A percentile compares a stretch with the other conserved stretches of the same genome.
Evolutionary conservation across 495 filamentous ascomycete genomes (phyloP).

Genomic region (Xylaria flabelliformis): DNA sequence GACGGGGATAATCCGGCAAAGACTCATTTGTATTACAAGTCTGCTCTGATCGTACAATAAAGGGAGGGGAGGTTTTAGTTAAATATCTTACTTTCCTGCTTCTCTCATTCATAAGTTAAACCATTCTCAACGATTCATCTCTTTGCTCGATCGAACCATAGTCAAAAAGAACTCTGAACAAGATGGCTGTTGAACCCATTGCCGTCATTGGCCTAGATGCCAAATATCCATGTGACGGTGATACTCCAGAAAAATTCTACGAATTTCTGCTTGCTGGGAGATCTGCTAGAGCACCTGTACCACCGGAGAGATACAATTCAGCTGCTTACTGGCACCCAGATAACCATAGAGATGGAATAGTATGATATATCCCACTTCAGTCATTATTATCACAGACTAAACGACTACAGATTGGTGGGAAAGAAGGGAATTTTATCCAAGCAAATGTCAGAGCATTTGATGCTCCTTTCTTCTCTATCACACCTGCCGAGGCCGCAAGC

Average conservation of each 20-base stretch:
- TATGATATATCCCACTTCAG: neutral
- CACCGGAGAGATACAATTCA: neutral
- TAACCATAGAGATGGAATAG: neutral
- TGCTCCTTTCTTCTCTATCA: conserved; percentile 64
- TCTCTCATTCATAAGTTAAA: too few relatives aligned
- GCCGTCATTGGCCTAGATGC: conserved; percentile 53
- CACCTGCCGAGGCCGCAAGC: conserved; percentile 53
- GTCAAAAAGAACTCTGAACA: neutral
- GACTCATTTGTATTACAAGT: too few relatives aligned
- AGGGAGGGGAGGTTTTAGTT: too few relatives aligned
- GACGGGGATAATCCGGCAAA: too few relatives aligned
- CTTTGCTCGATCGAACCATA: neutral
- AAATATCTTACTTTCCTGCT: too few relatives aligned
- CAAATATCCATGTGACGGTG: conserved; percentile 49
- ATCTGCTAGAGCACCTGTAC: conserved; percentile 34
- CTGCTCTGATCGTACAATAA: too few relatives aligned
- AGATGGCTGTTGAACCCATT: conserved; percentile 31
- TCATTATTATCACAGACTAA: neutral
- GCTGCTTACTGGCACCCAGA: neutral
- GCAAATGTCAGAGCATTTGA: conserved; percentile 53
- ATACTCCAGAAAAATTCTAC: conserved; percentile 53
- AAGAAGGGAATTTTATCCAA: conserved; percentile 57
- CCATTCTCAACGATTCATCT: neutral
- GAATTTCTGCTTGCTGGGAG: conserved; percentile 48
- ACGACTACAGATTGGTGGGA: neutral